These are phyloP conservation scores for Irpex sp. DNA, from an alignment of 1,284 basidiomycete genomes.

Conservation along the genomic window DNA sequence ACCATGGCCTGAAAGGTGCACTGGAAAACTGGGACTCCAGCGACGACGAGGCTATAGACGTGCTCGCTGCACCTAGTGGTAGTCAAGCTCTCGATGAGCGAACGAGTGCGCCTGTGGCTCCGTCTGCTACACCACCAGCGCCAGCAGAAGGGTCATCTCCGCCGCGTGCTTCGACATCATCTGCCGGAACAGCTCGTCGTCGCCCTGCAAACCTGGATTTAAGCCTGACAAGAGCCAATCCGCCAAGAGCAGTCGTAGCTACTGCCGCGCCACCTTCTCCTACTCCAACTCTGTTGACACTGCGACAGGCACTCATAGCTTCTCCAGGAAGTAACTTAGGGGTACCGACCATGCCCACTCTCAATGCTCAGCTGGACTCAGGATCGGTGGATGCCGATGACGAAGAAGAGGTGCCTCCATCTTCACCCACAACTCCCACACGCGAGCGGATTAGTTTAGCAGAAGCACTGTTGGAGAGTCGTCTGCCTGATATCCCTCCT, in stretches of 20 bases:
- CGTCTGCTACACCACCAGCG: slow-evolving; percentile 21
- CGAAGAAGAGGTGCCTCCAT: slow-evolving; percentile 37
- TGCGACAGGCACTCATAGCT: slow-evolving; percentile 51
- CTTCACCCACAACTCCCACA: slow-evolving; percentile 30
- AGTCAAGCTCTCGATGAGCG: slow-evolving; percentile 78
- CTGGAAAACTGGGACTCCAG: slow-evolving; percentile 69
- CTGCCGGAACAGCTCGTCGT: slow-evolving; percentile 35
- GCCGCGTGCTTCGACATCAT: slow-evolving; percentile 25
- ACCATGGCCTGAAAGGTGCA: slow-evolving; percentile 39
- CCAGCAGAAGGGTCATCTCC: slow-evolving; percentile 22
- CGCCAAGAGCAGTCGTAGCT: slow-evolving; percentile 32
- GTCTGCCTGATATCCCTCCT: slow-evolving; percentile 69
- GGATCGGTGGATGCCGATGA: slow-evolving; percentile 38
- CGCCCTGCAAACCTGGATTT: slow-evolving; percentile 64
- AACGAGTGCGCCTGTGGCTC: slow-evolving; percentile 44
- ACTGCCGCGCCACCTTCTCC: slow-evolving; percentile 48
- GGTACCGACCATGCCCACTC: slow-evolving; percentile 11
- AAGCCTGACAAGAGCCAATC: slow-evolving; percentile 37
- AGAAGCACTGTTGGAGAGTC: slow-evolving; percentile 72
- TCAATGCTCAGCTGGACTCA: slow-evolving; percentile 4
- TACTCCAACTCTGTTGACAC: slow-evolving; percentile 58
- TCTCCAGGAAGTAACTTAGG: slow-evolving; percentile 17
- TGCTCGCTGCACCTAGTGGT: slow-evolving; percentile 74
- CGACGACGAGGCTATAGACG: slow-evolving; percentile 79
- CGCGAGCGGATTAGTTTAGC: slow-evolving; percentile 66